Conservation (phyloP, 805 yeast species). For the Saccharomyces paradoxus region DNA sequence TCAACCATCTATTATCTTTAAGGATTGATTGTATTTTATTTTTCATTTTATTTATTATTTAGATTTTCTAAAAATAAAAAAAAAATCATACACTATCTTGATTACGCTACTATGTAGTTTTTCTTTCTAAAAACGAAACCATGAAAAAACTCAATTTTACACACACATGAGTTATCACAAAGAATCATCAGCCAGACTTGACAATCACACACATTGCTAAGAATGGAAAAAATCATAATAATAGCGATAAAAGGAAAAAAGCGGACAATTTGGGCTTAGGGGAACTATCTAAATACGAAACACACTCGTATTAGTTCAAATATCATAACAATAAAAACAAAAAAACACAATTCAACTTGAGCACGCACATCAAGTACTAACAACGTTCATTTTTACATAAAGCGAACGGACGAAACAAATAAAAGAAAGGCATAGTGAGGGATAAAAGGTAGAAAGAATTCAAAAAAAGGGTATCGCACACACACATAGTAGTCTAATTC, state of each 20-base stretch:
- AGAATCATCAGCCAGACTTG: not conserved
- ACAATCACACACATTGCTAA: not conserved
- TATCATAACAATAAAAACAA: not conserved
- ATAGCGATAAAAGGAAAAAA: not conserved
- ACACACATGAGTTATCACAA: not conserved
- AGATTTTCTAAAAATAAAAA: not conserved
- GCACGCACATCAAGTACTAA: not conserved
- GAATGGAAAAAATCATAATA: not conserved
- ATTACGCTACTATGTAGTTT: not conserved
- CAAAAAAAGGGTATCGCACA: not conserved
- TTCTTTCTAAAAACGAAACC: not conserved
- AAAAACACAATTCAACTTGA: not conserved
- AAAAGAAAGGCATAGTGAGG: not conserved
- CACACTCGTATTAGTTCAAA: not conserved
- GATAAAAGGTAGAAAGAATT: not conserved
- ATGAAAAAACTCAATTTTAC: not conserved
- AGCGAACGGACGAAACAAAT: not conserved
- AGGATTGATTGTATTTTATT: not conserved
- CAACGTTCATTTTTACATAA: not conserved
- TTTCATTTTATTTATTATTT: not conserved
- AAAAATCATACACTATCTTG: not conserved
- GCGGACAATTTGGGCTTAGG: not conserved
- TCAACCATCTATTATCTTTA: not conserved
- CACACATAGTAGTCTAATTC: not conserved
- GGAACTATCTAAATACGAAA: not conserved